A percentile compares a stretch with the other conserved stretches of the same genome.
phyloP scores from a whole-genome alignment of 2,329 filamentous ascomycete genomes.

The Colletotrichum sp. region DNA sequence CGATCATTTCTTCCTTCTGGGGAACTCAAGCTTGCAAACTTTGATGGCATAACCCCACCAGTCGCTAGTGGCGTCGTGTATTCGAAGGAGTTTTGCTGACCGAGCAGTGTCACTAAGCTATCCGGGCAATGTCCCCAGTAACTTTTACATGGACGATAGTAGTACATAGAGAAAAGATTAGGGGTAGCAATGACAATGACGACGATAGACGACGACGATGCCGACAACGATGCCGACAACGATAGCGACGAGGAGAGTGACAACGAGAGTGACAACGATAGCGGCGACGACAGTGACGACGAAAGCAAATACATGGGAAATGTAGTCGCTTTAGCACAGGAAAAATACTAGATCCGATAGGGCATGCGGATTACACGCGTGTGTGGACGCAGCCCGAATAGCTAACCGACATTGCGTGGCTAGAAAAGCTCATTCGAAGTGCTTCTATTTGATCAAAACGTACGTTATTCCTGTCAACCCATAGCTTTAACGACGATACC shows the following conservation, averaged over 20 bases:
- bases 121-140: neutral
- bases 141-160: neutral
- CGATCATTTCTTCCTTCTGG: neutral
- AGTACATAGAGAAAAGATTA: neutral
- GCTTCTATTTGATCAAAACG: neutral
- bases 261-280: too few relatives aligned
- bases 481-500: neutral
- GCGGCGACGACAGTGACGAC: neutral
- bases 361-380: fast-evolving
- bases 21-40: neutral
- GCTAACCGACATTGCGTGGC: fast-evolving
- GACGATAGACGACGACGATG: neutral
- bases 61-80: neutral
- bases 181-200: neutral
- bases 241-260: too few relatives aligned
- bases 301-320: neutral
- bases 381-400: neutral
- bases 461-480: neutral
- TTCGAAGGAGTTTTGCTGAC: neutral
- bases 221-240: too few relatives aligned
- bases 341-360: neutral
- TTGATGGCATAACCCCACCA: neutral
- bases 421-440: fast-evolving
- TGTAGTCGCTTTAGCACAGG: neutral
- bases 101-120: neutral